Conservation (phyloP, 2,329 filamentous ascomycete species). For the Trichoderma sp. region DNA sequence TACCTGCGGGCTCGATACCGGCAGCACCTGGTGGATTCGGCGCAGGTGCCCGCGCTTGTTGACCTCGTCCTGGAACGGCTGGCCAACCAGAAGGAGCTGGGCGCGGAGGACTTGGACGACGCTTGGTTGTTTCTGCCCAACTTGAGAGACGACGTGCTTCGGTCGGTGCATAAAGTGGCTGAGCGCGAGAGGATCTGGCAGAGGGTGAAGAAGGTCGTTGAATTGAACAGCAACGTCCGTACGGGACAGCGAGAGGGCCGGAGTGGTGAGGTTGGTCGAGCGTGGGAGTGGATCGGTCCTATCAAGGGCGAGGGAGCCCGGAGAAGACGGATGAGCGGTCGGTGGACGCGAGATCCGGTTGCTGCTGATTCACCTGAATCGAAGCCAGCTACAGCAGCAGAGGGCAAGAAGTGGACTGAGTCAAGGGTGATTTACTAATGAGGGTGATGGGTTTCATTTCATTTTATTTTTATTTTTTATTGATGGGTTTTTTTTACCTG, state of each 20-base stretch:
- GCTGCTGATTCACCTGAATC: slow-evolving; percentile 38
- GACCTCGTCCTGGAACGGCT: slow-evolving; percentile 81
- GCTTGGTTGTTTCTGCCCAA: slow-evolving; percentile 85
- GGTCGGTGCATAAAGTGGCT: slow-evolving; percentile 74
- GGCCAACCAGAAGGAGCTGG: slow-evolving; percentile 79
- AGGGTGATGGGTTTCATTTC: background rate
- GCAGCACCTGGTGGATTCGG: slow-evolving; percentile 63
- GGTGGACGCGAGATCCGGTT: slow-evolving; percentile 46
- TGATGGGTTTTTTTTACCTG: background rate
- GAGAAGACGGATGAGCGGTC: slow-evolving; percentile 50
- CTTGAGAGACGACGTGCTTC: slow-evolving; percentile 84
- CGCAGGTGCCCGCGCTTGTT: slow-evolving; percentile 79
- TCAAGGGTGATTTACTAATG: slow-evolving; percentile 41
- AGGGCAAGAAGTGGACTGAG: slow-evolving; percentile 44
- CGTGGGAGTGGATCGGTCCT: slow-evolving; percentile 71
- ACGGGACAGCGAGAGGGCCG: slow-evolving; percentile 68
- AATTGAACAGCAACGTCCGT: slow-evolving; percentile 90
- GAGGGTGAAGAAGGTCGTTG: slow-evolving; percentile 79
- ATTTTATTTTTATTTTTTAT: background rate
- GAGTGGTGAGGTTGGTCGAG: slow-evolving; percentile 65
- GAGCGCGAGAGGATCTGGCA: slow-evolving; percentile 83
- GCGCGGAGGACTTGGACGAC: slow-evolving; percentile 67
- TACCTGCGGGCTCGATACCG: slow-evolving; percentile 68
- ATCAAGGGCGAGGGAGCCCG: slow-evolving; percentile 47
- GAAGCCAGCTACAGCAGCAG: slow-evolving; percentile 28